Conservation (phyloP, 345 rosid genomes). For the Geranium brycei region DNA sequence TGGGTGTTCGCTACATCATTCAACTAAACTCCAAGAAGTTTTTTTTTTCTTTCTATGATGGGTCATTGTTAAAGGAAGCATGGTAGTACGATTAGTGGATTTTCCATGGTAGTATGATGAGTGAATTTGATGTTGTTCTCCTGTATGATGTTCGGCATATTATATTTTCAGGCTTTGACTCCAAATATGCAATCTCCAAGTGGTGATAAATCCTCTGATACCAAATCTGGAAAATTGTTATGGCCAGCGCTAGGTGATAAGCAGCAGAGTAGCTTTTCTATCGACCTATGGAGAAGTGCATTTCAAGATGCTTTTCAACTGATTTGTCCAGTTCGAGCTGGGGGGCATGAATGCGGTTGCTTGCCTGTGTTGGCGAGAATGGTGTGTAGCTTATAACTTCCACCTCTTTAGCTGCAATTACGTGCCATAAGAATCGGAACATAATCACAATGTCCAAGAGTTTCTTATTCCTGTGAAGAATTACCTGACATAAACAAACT, state of each 20-base stretch:
- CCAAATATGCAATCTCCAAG: constrained; percentile 79
- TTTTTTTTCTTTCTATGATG: not conserved
- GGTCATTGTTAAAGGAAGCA: not conserved
- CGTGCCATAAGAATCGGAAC: not conserved
- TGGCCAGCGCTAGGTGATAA: constrained; percentile 72
- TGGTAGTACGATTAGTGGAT: no score
- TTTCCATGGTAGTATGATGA: no score
- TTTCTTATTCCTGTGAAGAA: no score
- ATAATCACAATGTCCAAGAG: no score
- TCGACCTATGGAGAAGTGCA: constrained; percentile 67
- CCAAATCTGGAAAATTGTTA: constrained; percentile 33
- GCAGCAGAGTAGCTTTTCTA: constrained; percentile 68
- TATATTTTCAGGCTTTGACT: constrained; percentile 53
- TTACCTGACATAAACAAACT: not conserved
- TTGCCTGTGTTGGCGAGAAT: constrained; percentile 57
- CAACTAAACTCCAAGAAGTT: no score
- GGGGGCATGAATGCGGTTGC: constrained; percentile 89
- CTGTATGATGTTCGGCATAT: not conserved
- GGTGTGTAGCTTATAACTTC: constrained; percentile 25
- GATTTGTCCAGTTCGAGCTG: constrained; percentile 85
- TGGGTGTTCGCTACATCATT: not conserved
- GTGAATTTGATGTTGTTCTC: no score
- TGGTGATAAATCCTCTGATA: constrained; percentile 22
- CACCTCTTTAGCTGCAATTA: not conserved
- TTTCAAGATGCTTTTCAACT: constrained; percentile 62